A percentile compares a stretch with the other conserved stretches of the same genome.
phyloP scores from a whole-genome alignment of 2,329 filamentous ascomycete species.

The Cercospora berteroae region DNA sequence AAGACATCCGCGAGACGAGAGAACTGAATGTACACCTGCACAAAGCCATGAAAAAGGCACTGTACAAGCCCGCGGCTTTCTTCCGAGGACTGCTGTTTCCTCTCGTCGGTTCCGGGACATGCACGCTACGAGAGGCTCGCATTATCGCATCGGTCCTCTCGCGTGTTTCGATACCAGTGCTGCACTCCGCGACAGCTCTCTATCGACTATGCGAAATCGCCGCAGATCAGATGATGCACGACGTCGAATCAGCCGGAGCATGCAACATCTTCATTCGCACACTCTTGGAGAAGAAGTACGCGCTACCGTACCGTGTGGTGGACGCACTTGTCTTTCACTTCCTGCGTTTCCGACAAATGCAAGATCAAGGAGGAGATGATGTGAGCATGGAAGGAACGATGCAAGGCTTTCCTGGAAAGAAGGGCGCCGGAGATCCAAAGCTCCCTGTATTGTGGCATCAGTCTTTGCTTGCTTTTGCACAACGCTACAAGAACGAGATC shows the following conservation, averaged over 20 bases:
- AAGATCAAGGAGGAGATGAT: conserved; percentile 56
- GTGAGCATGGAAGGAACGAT: conserved; percentile 56
- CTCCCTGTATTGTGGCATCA: conserved; percentile 97
- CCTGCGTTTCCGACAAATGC: conserved; percentile 75
- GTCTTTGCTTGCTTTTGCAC: conserved; percentile 84
- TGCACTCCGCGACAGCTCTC: conserved; percentile 88
- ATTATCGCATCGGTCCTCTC: conserved; percentile 86
- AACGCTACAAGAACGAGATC: conserved; percentile 92
- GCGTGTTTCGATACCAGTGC: conserved; percentile 80
- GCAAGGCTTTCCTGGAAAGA: conserved; percentile 32
- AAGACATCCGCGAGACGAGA: conserved; percentile 90
- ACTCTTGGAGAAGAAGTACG: conserved; percentile 94
- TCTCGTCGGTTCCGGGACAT: conserved; percentile 78
- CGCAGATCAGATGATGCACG: conserved; percentile 78
- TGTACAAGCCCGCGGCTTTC: conserved; percentile 93
- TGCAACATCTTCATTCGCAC: conserved; percentile 95
- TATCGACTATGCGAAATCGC: conserved; percentile 93
- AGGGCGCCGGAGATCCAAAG: conserved; percentile 49
- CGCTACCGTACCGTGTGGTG: conserved; percentile 88
- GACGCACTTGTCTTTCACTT: conserved; percentile 97
- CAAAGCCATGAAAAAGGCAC: conserved; percentile 83
- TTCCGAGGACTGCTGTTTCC: conserved; percentile 97
- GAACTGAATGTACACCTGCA: conserved; percentile 96
- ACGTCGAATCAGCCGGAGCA: conserved; percentile 82
- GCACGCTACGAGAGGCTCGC: conserved; percentile 85